Evolutionary conservation across 2,329 filamentous ascomycete genomes (phyloP), one percentile per base, ranked within the genome.

Genomic region (Xylaria sp.): DNA sequence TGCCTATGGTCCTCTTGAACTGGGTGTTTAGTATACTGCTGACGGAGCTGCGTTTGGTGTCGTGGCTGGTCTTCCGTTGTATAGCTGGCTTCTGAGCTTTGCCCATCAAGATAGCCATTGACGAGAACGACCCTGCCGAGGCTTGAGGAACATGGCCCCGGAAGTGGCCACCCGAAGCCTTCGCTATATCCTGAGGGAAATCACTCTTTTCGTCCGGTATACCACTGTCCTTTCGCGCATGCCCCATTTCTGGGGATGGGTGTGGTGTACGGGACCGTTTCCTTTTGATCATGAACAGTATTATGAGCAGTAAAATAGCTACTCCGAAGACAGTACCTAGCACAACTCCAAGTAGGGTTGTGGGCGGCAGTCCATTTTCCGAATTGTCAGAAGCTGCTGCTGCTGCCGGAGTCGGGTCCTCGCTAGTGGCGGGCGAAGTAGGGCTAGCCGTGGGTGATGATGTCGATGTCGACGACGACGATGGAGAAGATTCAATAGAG

Each of bases 321-420:
- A 91, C 76, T 17, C 89, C 91, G 48, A 90, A 82, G 19, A 96
- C 85, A n/a, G 87, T 86, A 11, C 92, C 92, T 1, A 97, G 79
- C 0, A 90, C 90, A 46, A 90, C 90, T 29, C 90, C 92, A 1
- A 97, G 80, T 22, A 96, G 88, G 7, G 85, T 85, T 62, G 72
- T 80, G 76, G 68, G 76, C 67, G 54, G 70, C 67, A 44, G 71
- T 59, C 41, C 54, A 50, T n/a, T 39, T 24, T 24, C 46, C 8
- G 65, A 72, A 53, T 17, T 68, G 60, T 24, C 64, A 61, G 56
- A 67, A 61, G 57, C 39, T 8, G 61, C 26, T 2, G 55, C 45
- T 2, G 52, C 29, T n/a, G 50, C 26, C 16, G 60, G 13, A 18
- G 59, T 44, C 11, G 29, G 62, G 2, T 47, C 50, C 7, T 56